Evolutionary conservation across 106 monocot species (phyloP).

Genomic region (Hemerocallis citrina): DNA sequence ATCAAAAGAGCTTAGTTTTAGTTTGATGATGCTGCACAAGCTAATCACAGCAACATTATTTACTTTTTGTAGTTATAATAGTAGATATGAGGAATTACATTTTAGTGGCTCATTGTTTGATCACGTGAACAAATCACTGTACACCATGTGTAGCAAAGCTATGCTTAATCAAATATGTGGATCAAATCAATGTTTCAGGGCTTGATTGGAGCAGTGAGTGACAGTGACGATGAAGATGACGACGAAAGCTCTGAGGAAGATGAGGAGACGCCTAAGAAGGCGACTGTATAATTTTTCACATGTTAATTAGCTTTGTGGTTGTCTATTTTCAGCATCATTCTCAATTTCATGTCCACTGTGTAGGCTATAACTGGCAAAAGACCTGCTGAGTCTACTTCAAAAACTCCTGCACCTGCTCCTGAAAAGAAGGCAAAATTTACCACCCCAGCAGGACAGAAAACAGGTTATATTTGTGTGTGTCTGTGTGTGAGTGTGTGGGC

Average conservation of each 20-base stretch:
- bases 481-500: background rate
- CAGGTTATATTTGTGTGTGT: no score
- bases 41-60: no score
- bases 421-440: slow-evolving; percentile 62
- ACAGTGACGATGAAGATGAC: slow-evolving; percentile 36
- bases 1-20: no score
- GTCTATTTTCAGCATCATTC: background rate
- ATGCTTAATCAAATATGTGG: background rate
- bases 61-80: background rate
- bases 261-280: slow-evolving; percentile 38
- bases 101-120: background rate
- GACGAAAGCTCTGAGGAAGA: slow-evolving; percentile 30
- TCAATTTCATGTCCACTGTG: background rate
- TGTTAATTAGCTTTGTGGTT: background rate
- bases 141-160: background rate
- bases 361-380: slow-evolving; percentile 35
- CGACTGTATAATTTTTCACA: background rate
- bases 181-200: background rate
- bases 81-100: background rate
- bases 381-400: slow-evolving; percentile 21
- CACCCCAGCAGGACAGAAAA: slow-evolving; percentile 49
- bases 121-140: no score
- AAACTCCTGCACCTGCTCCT: slow-evolving; percentile 37
- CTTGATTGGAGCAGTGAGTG: slow-evolving; percentile 2
- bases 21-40: no score